Evolutionary conservation across 495 filamentous ascomycete genomes (phyloP).

Genomic region (Talaromyces proteolyticus): DNA sequence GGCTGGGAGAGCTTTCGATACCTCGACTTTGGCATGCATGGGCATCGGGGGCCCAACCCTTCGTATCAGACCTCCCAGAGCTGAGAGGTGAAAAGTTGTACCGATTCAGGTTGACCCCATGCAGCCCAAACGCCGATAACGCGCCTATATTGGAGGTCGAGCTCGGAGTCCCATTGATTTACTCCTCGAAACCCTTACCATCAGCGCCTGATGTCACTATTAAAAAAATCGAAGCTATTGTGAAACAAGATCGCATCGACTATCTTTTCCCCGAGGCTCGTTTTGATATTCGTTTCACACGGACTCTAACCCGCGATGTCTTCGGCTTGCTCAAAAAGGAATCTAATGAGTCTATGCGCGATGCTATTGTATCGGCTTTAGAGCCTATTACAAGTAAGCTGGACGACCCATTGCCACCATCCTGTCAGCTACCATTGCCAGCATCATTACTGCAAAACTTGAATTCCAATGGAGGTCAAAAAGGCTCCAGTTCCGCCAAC

Average conservation of each 20-base stretch:
- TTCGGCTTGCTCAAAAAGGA: slow-evolving; percentile 2
- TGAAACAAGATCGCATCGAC: slow-evolving; percentile 26
- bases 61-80: slow-evolving; percentile 15
- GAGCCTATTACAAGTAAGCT: neutral
- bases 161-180: slow-evolving; percentile 9
- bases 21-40: slow-evolving; percentile 26
- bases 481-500: neutral
- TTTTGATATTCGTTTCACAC: slow-evolving; percentile 35
- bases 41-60: slow-evolving; percentile 20
- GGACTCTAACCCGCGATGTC: slow-evolving; percentile 23
- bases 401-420: slow-evolving; percentile 19
- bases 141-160: slow-evolving; percentile 33
- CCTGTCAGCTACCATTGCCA: slow-evolving; percentile 26
- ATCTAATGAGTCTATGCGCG: neutral
- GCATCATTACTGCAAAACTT: slow-evolving; percentile 7
- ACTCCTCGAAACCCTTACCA: neutral
- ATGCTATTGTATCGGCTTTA: slow-evolving; percentile 1
- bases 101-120: slow-evolving; percentile 28
- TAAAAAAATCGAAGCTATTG: slow-evolving; percentile 25
- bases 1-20: slow-evolving; percentile 25
- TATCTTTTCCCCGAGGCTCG: slow-evolving; percentile 36
- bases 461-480: neutral
- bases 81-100: slow-evolving; percentile 11
- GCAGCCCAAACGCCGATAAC: slow-evolving; percentile 11
- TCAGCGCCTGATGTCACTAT: slow-evolving; percentile 6